A percentile compares a stretch with the other conserved stretches of the same genome.
phyloP scores from a whole-genome alignment of 257 asterid genomes.

The Petrea volubilis region DNA sequence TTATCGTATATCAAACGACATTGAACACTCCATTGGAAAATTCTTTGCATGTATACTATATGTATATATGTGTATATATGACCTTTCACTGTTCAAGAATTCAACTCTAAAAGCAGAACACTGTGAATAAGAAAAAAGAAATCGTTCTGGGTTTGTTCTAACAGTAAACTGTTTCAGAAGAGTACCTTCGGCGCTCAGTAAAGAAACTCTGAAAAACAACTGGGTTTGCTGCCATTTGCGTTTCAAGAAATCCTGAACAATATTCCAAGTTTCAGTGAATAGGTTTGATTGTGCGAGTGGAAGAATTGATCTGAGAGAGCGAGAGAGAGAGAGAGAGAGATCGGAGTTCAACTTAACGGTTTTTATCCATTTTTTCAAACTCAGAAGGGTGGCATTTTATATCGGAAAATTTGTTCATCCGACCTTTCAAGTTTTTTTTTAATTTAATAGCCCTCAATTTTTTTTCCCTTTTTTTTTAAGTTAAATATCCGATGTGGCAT shows the following conservation, averaged over 20 bases:
- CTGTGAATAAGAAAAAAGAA: background rate
- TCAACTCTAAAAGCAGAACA: constrained; percentile 9
- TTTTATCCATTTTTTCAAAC: constrained; percentile 11
- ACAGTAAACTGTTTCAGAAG: constrained; percentile 65
- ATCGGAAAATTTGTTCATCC: too few relatives aligned
- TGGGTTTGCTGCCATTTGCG: constrained; percentile 52
- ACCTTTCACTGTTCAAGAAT: constrained; percentile 7
- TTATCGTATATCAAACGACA: constrained; percentile 60
- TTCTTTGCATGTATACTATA: background rate
- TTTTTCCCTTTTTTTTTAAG: too few relatives aligned
- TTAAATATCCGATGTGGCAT: too few relatives aligned
- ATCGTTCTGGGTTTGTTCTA: constrained; percentile 27
- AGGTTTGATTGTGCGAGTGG: too few relatives aligned
- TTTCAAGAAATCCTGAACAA: background rate
- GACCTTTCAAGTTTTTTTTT: too few relatives aligned
- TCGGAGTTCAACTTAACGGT: constrained; percentile 6
- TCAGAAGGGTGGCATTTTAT: constrained; percentile 33
- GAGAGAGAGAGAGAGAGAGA: too few relatives aligned
- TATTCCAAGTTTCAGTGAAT: background rate
- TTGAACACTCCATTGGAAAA: constrained; percentile 37
- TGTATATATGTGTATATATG: background rate
- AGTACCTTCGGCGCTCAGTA: constrained; percentile 61
- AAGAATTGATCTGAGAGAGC: constrained; percentile 7
- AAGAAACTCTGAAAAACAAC: constrained; percentile 31
- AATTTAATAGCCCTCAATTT: too few relatives aligned